phyloP scores from a whole-genome alignment of 495 filamentous ascomycete species.

The Penicillium riverlandense region DNA sequence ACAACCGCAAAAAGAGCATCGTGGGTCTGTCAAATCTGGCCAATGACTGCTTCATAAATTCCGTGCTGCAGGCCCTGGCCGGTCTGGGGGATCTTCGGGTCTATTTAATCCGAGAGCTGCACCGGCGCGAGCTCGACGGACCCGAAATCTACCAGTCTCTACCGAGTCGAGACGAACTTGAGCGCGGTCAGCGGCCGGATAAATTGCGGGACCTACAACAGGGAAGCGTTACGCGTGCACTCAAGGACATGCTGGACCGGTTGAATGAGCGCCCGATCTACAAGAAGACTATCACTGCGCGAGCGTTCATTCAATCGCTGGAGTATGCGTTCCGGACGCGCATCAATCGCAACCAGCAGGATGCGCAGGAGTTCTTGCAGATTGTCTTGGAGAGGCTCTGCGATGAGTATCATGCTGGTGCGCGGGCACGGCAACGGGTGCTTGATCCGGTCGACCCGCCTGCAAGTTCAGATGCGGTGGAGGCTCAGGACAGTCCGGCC shows the following conservation, averaged over 20 bases:
- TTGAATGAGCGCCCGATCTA: constrained; percentile 92
- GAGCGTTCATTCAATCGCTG: constrained; percentile 66
- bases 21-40: constrained; percentile 87
- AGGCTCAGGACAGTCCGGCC: constrained; percentile 13
- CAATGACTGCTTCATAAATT: constrained; percentile 99
- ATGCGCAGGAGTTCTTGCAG: constrained; percentile 97
- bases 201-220: constrained; percentile 68
- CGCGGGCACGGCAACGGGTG: constrained; percentile 52
- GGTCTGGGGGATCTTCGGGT: constrained; percentile 85
- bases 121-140: constrained; percentile 72
- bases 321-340: constrained; percentile 82
- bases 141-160: constrained; percentile 59
- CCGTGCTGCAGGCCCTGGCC: constrained; percentile 88
- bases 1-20: constrained; percentile 71
- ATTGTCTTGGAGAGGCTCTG: constrained; percentile 84
- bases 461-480: constrained; percentile 8
- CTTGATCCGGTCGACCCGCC: constrained; percentile 11
- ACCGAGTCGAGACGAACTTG: constrained; percentile 36
- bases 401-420: constrained; percentile 87
- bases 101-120: constrained; percentile 83
- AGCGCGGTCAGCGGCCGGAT: constrained; percentile 42
- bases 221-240: constrained; percentile 73
- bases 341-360: constrained; percentile 91
- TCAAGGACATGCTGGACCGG: constrained; percentile 89
- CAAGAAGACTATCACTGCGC: constrained; percentile 87